Evolutionary conservation across 768 basidiomycete genomes (phyloP), one percentile per base, ranked within the genome.

Genomic region (Lactarius deliciosus): DNA sequence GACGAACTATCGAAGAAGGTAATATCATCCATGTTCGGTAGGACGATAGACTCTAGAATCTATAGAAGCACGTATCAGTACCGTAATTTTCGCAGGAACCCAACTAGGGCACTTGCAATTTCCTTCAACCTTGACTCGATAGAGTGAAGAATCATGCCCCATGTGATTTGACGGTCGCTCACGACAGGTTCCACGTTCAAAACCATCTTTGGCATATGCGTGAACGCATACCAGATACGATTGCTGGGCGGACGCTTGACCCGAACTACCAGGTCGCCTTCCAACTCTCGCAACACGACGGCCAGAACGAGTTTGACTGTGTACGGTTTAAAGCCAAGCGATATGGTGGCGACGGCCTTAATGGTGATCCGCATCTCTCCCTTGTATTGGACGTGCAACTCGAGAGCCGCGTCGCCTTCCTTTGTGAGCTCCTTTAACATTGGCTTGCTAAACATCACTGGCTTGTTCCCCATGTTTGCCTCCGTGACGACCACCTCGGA

Each of bases 21-120:
- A 66, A 98, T 91, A 73, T 99, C 97, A 75, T 99, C 97, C 94
- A 98, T 97, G 77, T 97, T 93, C 6, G 97, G 97, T 75, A 96
- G 79, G 22, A 99, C 97, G 22, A 98, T 85, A 0, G 95, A 95
- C 71, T 99, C 96, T 71, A 86, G 84, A 64, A 98, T 92, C 96
- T 98, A 72, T 45, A 50, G 41, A 22, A 63, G 13, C 36, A 60
- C 50, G 65, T 34, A 66, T 55, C 25, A 61, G 71, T 61, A 38
- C 56, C 55, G 47, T 53, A 16, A 69, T 15, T 8, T 4, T 38
- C n/a, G 66, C 32, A 47, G 58, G n/a, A 56, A 57, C 22, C 25
- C 45, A 11, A 56, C 43, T 36, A n/a, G 34, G 22, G 47, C 16
- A 82, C 84, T 75, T 74, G 95, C 94, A 68, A 93, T 89, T 74